phyloP scores from a whole-genome alignment of 2,329 filamentous ascomycete species.

The Cordyceps militaris region DNA sequence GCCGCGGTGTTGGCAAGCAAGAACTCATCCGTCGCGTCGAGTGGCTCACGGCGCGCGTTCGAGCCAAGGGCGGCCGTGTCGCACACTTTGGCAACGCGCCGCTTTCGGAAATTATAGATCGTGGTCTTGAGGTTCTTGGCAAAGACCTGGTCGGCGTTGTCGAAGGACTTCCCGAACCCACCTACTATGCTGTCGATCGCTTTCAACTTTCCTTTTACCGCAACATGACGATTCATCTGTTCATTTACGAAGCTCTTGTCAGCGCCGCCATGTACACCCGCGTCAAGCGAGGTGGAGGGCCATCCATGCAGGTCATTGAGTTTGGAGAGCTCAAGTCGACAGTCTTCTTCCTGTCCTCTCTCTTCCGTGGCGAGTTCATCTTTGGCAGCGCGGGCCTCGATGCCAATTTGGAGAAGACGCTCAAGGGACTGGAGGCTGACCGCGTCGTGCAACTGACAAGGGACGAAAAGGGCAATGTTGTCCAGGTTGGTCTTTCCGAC shows the following conservation, averaged over 20 bases:
- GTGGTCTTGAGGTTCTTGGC: constrained; percentile 85
- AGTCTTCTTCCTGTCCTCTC: constrained; percentile 81
- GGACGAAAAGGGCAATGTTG: constrained; percentile 48
- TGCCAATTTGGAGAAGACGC: constrained; percentile 72
- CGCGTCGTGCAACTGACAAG: constrained; percentile 64
- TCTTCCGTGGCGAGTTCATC: constrained; percentile 96
- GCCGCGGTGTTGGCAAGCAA: constrained; percentile 79
- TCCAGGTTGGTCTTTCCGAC: constrained; percentile 65
- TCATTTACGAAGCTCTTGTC: constrained; percentile 87
- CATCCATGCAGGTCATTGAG: constrained; percentile 68
- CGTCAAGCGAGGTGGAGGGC: constrained; percentile 86
- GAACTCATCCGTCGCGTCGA: constrained; percentile 83
- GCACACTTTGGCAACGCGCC: constrained; percentile 83
- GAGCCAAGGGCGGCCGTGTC: constrained; percentile 81
- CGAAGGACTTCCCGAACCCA: constrained; percentile 76
- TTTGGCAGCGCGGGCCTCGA: constrained; percentile 82
- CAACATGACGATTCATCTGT: constrained; percentile 98
- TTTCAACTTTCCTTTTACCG: constrained; percentile 98
- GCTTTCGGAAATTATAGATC: constrained; percentile 75
- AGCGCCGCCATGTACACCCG: constrained; percentile 84
- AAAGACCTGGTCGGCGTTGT: constrained; percentile 79
- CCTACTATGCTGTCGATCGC: constrained; percentile 88
- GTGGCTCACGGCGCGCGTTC: constrained; percentile 78
- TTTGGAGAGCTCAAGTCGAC: constrained; percentile 69
- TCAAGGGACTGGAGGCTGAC: constrained; percentile 71